Conservation (phyloP, 805 yeast species). For the Hanseniaspora nectarophila region DNA sequence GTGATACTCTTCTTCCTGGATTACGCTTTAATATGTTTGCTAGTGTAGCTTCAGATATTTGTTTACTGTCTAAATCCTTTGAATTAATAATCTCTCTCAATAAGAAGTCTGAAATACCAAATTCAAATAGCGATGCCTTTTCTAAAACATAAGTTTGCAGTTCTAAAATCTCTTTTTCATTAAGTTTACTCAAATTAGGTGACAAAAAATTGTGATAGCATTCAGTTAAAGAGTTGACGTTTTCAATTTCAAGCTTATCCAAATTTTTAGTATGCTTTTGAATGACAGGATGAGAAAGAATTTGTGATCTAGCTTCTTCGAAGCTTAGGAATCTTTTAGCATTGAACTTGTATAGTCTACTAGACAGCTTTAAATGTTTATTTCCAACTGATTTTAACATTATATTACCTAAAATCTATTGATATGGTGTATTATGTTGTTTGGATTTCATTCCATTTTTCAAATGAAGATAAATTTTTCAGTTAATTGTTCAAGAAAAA, state of each 20-base stretch:
- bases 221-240: background rate
- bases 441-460: too few species aligned
- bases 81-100: slow-evolving; percentile 15
- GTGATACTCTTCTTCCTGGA: slow-evolving; percentile 13
- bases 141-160: slow-evolving; percentile 1
- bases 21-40: slow-evolving; percentile 1
- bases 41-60: slow-evolving; percentile 2
- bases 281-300: background rate
- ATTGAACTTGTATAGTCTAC: background rate
- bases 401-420: too few species aligned
- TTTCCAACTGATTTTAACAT: background rate
- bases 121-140: background rate
- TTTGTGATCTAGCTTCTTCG: background rate
- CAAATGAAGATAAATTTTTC: too few species aligned
- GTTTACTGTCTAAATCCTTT: background rate
- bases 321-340: background rate
- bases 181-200: background rate
- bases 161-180: background rate
- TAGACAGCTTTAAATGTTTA: background rate
- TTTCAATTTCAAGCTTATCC: background rate
- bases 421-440: too few species aligned
- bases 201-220: background rate
- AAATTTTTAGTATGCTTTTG: background rate
- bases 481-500: too few species aligned
- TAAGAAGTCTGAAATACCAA: slow-evolving; percentile 18